Evolutionary conservation across 441 rosid genomes (phyloP), one percentile per base, ranked within the genome.

Genomic region (Heliophila coronopifolia): DNA sequence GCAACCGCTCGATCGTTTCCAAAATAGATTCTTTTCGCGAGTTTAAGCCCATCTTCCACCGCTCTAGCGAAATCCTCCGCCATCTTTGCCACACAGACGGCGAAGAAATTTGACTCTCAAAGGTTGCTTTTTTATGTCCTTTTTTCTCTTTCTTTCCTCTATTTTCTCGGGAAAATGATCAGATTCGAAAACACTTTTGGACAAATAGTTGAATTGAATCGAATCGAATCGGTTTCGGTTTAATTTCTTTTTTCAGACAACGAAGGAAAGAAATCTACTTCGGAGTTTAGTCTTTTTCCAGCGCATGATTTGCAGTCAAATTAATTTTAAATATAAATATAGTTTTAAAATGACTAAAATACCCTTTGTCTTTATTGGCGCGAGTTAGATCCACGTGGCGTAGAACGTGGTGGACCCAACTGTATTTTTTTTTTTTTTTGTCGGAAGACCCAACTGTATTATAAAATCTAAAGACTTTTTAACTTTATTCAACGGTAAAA

Each of bases 41-140:
- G 84, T 46, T 74, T 77, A 23, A 88, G 63, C 7, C 99, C 99
- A 39, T 88, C 94, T 43, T 88, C 95, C 15, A 88, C 95, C 28
- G 88, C 76, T 39, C 45, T 80, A 3, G 73, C 69, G 63, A 92
- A 92, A 20, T 80, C 95, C 43, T 81, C 87, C 36, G 88, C 93
- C 91, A 86, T 83, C 43, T 31, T 3, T 14, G 45, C 13, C 36
- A 59, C 51, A 33, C 32, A 61, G 69, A 65, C 65, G 65, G 65
- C 50, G 65, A 57, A 42, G 55, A 55, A 54, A 54, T 5, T 38
- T 1, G 9, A 26, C 24, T 26, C 14, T n/a, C n/a, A n/a, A n/a
- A 44, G 24, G 16, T n/a, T 30, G 16, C 11, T 7, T 27, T 30
- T 12, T 41, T 52, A 36, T 38, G 27, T 1, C 25, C 31, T 26